Evolutionary conservation across 495 filamentous ascomycete species (phyloP).

Genomic region (Glonium stellatum): DNA sequence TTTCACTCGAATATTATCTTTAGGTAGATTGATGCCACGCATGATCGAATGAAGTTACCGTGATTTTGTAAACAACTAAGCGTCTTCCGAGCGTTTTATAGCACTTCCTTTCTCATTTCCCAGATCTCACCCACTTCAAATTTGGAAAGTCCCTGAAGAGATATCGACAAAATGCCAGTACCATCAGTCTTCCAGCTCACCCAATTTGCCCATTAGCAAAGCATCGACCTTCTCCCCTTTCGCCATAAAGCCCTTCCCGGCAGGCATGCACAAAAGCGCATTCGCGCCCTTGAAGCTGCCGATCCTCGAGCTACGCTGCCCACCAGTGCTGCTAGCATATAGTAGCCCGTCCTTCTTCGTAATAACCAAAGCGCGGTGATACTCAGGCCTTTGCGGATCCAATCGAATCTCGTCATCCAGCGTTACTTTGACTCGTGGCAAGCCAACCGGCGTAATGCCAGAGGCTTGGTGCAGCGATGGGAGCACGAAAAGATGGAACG

Average conservation of each 20-base stretch:
- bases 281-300: slow-evolving; percentile 86
- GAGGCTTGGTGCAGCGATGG: slow-evolving; percentile 71
- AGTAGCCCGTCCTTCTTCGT: slow-evolving; percentile 60
- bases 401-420: slow-evolving; percentile 63
- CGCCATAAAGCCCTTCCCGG: slow-evolving; percentile 41
- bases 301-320: slow-evolving; percentile 81
- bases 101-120: too few relatives aligned
- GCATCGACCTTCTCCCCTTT: slow-evolving; percentile 55
- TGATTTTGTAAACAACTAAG: too few relatives aligned
- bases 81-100: too few relatives aligned
- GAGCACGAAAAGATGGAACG: slow-evolving; percentile 87
- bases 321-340: slow-evolving; percentile 75
- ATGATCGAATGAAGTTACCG: too few relatives aligned
- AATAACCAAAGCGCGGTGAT: slow-evolving; percentile 67
- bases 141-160: too few relatives aligned
- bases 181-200: background rate
- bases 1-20: too few relatives aligned
- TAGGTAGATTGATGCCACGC: too few relatives aligned
- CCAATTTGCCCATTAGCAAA: slow-evolving; percentile 51
- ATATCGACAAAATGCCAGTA: background rate
- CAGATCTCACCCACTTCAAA: too few relatives aligned
- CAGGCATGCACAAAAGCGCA: slow-evolving; percentile 70
- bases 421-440: slow-evolving; percentile 64
- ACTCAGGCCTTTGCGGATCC: slow-evolving; percentile 74
- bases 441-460: slow-evolving; percentile 53